Conservation (phyloP, 345 rosid species). For the Kernera saxatilis region DNA sequence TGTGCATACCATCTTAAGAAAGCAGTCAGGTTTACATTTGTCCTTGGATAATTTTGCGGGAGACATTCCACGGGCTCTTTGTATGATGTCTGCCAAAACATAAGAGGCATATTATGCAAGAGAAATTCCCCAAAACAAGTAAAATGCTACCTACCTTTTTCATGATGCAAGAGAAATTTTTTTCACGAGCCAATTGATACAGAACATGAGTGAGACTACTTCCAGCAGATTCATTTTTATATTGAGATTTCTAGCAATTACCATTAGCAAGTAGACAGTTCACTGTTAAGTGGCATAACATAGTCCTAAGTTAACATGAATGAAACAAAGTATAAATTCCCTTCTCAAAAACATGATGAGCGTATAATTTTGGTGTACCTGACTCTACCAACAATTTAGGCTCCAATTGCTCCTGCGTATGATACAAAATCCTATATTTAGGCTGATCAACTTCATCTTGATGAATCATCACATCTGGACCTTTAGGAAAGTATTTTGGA, state of each 20-base stretch:
- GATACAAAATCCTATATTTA: slow-evolving; percentile 52
- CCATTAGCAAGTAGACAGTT: neutral
- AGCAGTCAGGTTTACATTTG: slow-evolving; percentile 61
- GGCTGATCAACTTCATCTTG: slow-evolving; percentile 50
- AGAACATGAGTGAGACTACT: neutral
- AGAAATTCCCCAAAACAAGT: neutral
- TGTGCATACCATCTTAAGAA: slow-evolving; percentile 73
- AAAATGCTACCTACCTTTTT: neutral
- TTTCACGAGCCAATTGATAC: neutral
- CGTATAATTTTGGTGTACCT: slow-evolving; percentile 34
- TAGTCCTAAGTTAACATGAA: slow-evolving; percentile 1
- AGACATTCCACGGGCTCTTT: slow-evolving; percentile 67
- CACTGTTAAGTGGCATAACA: neutral
- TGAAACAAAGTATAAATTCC: neutral
- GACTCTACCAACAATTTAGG: slow-evolving; percentile 29
- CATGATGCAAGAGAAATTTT: neutral
- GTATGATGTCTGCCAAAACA: slow-evolving; percentile 46
- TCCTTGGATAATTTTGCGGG: slow-evolving; percentile 51
- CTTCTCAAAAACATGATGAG: neutral
- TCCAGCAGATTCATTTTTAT: neutral
- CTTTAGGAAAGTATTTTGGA: slow-evolving; percentile 63
- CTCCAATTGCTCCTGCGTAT: slow-evolving; percentile 26
- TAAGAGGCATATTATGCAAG: neutral
- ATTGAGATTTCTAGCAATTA: slow-evolving; percentile 3
- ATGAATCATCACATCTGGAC: slow-evolving; percentile 48